phyloP scores from a whole-genome alignment of 1,284 basidiomycete genomes.

The Ceratobasidium sp. region DNA sequence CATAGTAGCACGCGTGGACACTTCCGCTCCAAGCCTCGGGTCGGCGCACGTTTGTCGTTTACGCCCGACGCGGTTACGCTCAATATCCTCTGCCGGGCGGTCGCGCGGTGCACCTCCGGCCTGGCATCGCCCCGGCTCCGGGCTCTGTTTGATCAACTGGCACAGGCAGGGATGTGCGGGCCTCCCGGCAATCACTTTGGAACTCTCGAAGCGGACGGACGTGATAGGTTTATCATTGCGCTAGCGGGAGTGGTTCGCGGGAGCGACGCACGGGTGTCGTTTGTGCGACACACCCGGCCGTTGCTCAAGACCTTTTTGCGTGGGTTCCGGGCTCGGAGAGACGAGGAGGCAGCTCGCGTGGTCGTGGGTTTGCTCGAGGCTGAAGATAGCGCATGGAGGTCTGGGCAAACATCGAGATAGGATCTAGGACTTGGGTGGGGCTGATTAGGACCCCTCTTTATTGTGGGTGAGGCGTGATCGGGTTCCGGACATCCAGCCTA shows the following conservation, averaged over 20 bases:
- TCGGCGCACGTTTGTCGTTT: constrained; percentile 29
- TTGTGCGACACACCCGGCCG: constrained; percentile 30
- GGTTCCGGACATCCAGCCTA: no score
- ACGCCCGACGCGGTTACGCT: constrained; percentile 30
- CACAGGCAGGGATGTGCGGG: constrained; percentile 8
- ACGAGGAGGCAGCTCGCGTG: constrained; percentile 32
- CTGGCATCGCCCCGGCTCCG: constrained; percentile 5
- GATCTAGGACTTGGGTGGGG: neutral
- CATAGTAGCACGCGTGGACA: neutral
- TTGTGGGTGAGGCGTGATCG: no score
- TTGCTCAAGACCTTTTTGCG: constrained; percentile 18
- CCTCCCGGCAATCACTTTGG: constrained; percentile 23
- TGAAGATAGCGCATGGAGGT: constrained; percentile 7
- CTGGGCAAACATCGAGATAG: neutral
- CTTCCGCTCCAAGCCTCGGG: neutral
- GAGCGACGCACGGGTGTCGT: constrained; percentile 8
- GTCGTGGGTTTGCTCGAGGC: constrained; percentile 25
- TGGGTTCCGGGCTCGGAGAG: constrained; percentile 24
- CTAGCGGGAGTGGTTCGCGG: constrained; percentile 11
- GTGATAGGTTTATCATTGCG: constrained; percentile 8
- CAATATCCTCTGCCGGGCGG: constrained; percentile 26
- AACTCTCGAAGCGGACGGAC: constrained; percentile 4
- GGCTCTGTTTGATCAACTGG: constrained; percentile 22
- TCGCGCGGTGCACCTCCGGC: constrained; percentile 23
- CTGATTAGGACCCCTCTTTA: no score